Conservation (phyloP, 805 yeast species). For the Cyberlindnera amylophila region DNA sequence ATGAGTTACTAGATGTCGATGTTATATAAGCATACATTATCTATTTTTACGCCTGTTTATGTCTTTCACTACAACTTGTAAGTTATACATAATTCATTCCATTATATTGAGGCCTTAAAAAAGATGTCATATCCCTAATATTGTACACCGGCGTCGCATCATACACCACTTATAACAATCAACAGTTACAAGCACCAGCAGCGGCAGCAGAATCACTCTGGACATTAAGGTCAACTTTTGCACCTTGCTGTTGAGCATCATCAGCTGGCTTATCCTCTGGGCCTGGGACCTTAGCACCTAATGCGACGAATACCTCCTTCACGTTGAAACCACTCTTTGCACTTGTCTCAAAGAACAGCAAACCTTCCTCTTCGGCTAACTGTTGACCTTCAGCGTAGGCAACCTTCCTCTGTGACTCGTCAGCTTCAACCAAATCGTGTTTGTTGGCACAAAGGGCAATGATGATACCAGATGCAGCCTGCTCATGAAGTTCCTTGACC, state of each 20-base stretch:
- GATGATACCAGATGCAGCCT: slow-evolving; percentile 86
- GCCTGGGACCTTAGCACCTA: slow-evolving; percentile 79
- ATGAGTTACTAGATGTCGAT: too few species aligned
- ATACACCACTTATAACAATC: background rate
- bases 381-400: slow-evolving; percentile 81
- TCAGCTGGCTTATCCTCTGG: slow-evolving; percentile 22
- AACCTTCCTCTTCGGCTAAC: slow-evolving; percentile 86
- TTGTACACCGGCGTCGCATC: too few species aligned
- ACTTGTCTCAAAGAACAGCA: slow-evolving; percentile 88
- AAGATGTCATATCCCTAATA: too few species aligned
- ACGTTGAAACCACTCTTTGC: slow-evolving; percentile 90
- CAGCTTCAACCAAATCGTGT: slow-evolving; percentile 66
- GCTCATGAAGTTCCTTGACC: slow-evolving; percentile 95
- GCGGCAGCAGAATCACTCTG: slow-evolving; percentile 29
- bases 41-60: background rate
- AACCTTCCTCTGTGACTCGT: slow-evolving; percentile 66
- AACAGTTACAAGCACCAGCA: slow-evolving; percentile 33
- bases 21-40: background rate
- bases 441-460: slow-evolving; percentile 95
- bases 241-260: slow-evolving; percentile 11
- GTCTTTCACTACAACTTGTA: background rate
- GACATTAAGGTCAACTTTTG: slow-evolving; percentile 33
- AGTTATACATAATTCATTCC: too few species aligned
- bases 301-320: slow-evolving; percentile 84
- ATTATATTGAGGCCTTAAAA: too few species aligned